These are phyloP conservation scores for Prunus dulcis DNA, from an alignment of 306 rosid species.

Conservation along the genomic window DNA sequence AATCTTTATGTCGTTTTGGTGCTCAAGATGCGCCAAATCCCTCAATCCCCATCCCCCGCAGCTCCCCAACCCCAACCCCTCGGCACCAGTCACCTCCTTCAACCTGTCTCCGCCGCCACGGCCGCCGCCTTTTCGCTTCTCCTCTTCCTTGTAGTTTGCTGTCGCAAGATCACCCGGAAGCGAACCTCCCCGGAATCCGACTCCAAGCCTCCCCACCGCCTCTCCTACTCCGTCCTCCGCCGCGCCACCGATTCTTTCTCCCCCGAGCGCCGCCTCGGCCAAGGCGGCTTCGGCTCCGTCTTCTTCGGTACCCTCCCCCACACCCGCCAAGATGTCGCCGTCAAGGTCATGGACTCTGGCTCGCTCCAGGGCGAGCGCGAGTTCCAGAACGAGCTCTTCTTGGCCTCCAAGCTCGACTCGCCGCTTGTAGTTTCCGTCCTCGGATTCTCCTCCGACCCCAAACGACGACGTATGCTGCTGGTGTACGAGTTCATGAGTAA, in stretches of 20 bases:
- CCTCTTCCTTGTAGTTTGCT: slow-evolving; percentile 44
- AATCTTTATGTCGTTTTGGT: not conserved
- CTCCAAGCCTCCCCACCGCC: slow-evolving; percentile 60
- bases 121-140: slow-evolving; percentile 49
- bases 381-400: slow-evolving; percentile 87
- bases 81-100: slow-evolving; percentile 15
- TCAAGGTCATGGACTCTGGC: slow-evolving; percentile 79
- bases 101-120: slow-evolving; percentile 29
- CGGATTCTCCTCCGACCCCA: slow-evolving; percentile 74
- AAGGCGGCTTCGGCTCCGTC: slow-evolving; percentile 93
- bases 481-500: slow-evolving; percentile 78
- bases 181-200: slow-evolving; percentile 48
- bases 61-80: not conserved
- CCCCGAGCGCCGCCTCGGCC: slow-evolving; percentile 61
- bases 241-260: slow-evolving; percentile 87
- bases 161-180: slow-evolving; percentile 48
- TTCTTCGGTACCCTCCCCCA: slow-evolving; percentile 53
- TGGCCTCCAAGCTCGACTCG: slow-evolving; percentile 62
- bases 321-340: slow-evolving; percentile 53
- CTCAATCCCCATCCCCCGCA: slow-evolving; percentile 29
- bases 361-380: slow-evolving; percentile 89
- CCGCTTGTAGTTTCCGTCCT: slow-evolving; percentile 46
- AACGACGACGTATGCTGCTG: slow-evolving; percentile 65
- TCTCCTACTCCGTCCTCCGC: slow-evolving; percentile 69
- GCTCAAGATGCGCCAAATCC: slow-evolving; percentile 51